These are phyloP conservation scores for Bocquillonia castaneifolia DNA, from an alignment of 441 rosid genomes.

Conservation along the genomic window DNA sequence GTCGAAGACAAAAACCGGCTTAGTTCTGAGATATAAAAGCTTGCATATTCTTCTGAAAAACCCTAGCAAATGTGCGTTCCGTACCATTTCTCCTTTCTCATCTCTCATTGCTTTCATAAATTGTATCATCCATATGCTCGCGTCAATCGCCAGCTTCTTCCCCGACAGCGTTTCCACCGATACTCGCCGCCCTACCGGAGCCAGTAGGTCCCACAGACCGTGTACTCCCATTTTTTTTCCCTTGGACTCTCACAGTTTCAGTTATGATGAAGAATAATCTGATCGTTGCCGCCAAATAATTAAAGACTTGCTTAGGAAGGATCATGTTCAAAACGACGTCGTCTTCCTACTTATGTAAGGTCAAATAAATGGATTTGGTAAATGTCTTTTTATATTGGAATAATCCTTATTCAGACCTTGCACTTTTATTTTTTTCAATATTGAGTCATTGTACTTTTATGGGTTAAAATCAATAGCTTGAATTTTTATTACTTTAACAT, in stretches of 20 bases:
- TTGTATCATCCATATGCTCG: slow-evolving; percentile 96
- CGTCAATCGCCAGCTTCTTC: slow-evolving; percentile 82
- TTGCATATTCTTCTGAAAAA: slow-evolving; percentile 91
- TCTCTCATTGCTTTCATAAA: slow-evolving; percentile 99
- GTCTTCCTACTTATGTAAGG: not conserved
- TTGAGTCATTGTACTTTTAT: too few relatives aligned
- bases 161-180: slow-evolving; percentile 92
- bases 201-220: slow-evolving; percentile 88
- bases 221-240: slow-evolving; percentile 71
- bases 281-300: slow-evolving; percentile 1
- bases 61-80: slow-evolving; percentile 85
- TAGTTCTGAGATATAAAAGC: slow-evolving; percentile 67
- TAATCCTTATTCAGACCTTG: too few relatives aligned
- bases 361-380: too few relatives aligned
- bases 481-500: too few relatives aligned
- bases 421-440: too few relatives aligned
- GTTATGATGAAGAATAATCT: not conserved
- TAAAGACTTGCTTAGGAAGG: not conserved
- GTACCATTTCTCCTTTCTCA: slow-evolving; percentile 90
- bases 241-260: not conserved
- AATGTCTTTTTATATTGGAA: too few relatives aligned
- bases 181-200: slow-evolving; percentile 95
- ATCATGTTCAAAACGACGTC: not conserved
- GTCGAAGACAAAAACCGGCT: slow-evolving; percentile 91
- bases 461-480: too few relatives aligned